Conservation (phyloP, 495 filamentous ascomycete genomes). For the Penicillium soppii region DNA sequence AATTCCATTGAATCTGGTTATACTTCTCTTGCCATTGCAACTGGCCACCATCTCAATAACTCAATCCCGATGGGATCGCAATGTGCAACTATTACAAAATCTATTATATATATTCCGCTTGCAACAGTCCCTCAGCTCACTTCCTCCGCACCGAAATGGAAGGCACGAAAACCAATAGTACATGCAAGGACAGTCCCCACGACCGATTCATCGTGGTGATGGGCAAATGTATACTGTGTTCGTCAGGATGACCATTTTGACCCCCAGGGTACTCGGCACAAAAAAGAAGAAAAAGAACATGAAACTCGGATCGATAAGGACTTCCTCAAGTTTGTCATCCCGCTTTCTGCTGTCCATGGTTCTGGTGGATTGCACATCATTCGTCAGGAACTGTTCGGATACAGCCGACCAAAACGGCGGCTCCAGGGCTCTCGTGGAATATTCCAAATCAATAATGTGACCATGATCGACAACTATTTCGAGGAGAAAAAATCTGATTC, state of each 20-base stretch:
- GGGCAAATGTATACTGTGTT: constrained; percentile 64
- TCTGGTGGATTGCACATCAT: constrained; percentile 8
- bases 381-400: constrained; percentile 22
- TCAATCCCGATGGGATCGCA: constrained; percentile 26
- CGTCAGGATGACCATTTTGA: constrained; percentile 11
- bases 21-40: constrained; percentile 3
- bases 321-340: constrained; percentile 6
- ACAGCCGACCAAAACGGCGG: constrained; percentile 16
- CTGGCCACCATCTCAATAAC: neutral
- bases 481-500: constrained; percentile 3
- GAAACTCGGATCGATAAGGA: neutral
- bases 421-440: constrained; percentile 6
- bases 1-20: neutral
- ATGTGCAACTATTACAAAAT: constrained; percentile 82
- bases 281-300: constrained; percentile 6
- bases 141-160: constrained; percentile 67
- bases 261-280: neutral
- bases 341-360: constrained; percentile 10
- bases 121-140: constrained; percentile 63
- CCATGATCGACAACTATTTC: constrained; percentile 20
- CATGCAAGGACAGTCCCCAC: constrained; percentile 66
- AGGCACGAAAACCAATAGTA: constrained; percentile 54
- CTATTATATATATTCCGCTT: constrained; percentile 74
- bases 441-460: constrained; percentile 13
- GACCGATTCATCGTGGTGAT: constrained; percentile 71